Percentiles rank a stretch among this genome's conserved stretches.
Evolutionary conservation across 306 rosid species (phyloP).

Genomic region (Cicer arietinum): DNA sequence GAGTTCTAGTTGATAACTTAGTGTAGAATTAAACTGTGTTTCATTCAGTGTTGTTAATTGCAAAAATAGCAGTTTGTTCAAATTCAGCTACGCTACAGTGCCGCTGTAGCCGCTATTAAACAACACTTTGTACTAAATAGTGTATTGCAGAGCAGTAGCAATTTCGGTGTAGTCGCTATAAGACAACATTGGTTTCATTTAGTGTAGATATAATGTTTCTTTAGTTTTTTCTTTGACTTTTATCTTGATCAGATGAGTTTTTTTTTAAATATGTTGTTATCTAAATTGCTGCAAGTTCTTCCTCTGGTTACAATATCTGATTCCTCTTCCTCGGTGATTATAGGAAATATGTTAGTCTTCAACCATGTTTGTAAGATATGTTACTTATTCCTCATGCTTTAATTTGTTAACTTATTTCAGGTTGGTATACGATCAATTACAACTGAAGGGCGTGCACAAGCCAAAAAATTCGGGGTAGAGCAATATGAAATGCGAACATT

Average conservation of each 20-base stretch:
- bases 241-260: background rate
- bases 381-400: constrained; percentile 3
- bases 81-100: too few relatives aligned
- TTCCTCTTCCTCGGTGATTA: constrained; percentile 15
- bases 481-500: constrained; percentile 93
- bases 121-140: too few relatives aligned
- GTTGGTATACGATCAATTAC: constrained; percentile 89
- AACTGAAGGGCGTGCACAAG: constrained; percentile 89
- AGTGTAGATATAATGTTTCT: background rate
- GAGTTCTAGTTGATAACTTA: constrained; percentile 16
- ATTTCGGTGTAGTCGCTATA: too few relatives aligned
- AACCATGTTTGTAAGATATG: background rate
- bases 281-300: constrained; percentile 3
- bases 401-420: constrained; percentile 53
- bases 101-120: too few relatives aligned
- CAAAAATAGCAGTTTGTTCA: too few relatives aligned
- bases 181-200: too few relatives aligned
- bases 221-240: constrained; percentile 26
- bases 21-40: background rate
- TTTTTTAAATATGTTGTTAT: background rate
- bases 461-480: constrained; percentile 86
- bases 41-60: background rate
- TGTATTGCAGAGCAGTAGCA: too few relatives aligned
- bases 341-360: constrained; percentile 4
- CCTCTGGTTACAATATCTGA: background rate